These are phyloP conservation scores for Azolla pinnata DNA, from an alignment of 75 land plant species.

Conservation along the genomic window DNA sequence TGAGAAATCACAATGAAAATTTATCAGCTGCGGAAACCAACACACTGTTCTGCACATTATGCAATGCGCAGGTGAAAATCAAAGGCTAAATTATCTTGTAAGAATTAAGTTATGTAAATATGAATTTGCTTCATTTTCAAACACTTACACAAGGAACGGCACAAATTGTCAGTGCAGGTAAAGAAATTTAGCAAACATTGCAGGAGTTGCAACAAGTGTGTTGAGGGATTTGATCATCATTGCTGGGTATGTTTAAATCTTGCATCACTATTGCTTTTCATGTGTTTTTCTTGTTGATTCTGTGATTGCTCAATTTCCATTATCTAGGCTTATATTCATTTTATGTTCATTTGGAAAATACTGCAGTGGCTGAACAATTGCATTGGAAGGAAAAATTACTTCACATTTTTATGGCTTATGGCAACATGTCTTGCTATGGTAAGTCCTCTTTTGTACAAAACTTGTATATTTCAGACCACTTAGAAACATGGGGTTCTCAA, in stretches of 20 bases:
- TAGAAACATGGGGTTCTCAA: too few relatives aligned
- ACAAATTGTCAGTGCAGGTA: constrained; percentile 37
- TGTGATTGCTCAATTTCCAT: background rate
- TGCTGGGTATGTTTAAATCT: constrained; percentile 77
- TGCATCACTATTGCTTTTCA: too few relatives aligned
- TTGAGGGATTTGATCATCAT: constrained; percentile 98
- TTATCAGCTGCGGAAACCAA: constrained; percentile 41
- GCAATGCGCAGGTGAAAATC: constrained; percentile 77
- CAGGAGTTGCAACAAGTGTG: constrained; percentile 96
- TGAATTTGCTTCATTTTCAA: background rate
- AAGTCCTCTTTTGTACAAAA: too few relatives aligned
- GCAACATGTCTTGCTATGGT: constrained; percentile 81
- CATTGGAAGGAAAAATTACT: constrained; percentile 87
- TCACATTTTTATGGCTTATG: constrained; percentile 81
- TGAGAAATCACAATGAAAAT: constrained; percentile 31
- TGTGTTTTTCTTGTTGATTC: too few relatives aligned
- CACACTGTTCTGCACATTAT: constrained; percentile 78
- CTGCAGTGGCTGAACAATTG: constrained; percentile 95
- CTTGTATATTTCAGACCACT: too few relatives aligned
- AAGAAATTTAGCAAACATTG: constrained; percentile 96
- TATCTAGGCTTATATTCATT: background rate
- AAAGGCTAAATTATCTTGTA: background rate
- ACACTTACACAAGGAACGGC: too few relatives aligned
- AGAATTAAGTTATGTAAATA: background rate
- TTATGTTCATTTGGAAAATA: background rate